Percentiles rank a stretch among this genome's conserved stretches.
These are phyloP conservation scores for thale cress (Arabidopsis thaliana) DNA, from an alignment of 345 rosid species.

Conservation along the genomic window TAIR10.1 NC_003076.8:20549001-20549500, in stretches of 20 bases:
- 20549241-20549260: neutral
- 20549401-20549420: neutral
- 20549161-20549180: no score
- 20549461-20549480: neutral
- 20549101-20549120: neutral
- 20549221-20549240: neutral
- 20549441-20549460: neutral
- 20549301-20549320: neutral
- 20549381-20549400: neutral
- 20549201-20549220: neutral
- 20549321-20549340: neutral
- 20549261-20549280: neutral
- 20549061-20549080: neutral
- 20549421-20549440: neutral
- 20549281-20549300: neutral
- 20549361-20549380: neutral
- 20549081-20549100: neutral
- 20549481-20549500: slow-evolving; percentile 8
- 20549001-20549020: neutral
- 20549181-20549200: neutral
- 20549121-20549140: neutral
- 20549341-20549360: neutral
- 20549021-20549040: neutral
- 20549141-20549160: no score
- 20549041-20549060: neutral